phyloP scores from a whole-genome alignment of 176 grass and related monocot species.

The Carex littledalei region DNA sequence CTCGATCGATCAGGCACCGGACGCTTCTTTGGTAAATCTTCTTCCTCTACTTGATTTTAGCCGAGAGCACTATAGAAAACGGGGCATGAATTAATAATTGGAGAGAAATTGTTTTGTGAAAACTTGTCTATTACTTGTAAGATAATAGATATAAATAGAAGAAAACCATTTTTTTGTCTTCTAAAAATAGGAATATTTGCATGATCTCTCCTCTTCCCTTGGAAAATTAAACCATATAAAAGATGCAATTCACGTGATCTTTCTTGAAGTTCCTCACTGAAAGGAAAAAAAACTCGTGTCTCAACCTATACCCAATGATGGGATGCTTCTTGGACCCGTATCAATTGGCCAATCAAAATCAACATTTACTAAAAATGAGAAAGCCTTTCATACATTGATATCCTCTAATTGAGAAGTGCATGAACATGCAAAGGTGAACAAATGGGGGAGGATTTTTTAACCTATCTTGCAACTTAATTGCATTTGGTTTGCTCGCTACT shows the following conservation, averaged over 20 bases:
- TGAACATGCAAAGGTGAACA: neutral
- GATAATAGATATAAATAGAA: neutral
- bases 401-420: neutral
- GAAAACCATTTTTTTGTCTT: neutral
- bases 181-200: neutral
- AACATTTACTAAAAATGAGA: neutral
- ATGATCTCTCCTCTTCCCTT: neutral
- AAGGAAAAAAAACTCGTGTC: neutral
- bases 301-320: neutral
- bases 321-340: neutral
- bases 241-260: neutral
- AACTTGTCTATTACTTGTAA: neutral
- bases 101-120: neutral
- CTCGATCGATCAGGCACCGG: neutral
- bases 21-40: neutral
- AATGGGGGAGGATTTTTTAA: neutral
- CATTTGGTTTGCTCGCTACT: neutral
- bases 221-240: neutral
- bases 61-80: neutral
- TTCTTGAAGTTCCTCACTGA: neutral
- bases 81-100: neutral
- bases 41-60: neutral
- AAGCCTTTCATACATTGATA: neutral
- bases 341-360: neutral
- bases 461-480: neutral